Evolutionary conservation across 1,139 yeast genomes (phyloP).

Genomic region (Suhomyces kunorum): DNA sequence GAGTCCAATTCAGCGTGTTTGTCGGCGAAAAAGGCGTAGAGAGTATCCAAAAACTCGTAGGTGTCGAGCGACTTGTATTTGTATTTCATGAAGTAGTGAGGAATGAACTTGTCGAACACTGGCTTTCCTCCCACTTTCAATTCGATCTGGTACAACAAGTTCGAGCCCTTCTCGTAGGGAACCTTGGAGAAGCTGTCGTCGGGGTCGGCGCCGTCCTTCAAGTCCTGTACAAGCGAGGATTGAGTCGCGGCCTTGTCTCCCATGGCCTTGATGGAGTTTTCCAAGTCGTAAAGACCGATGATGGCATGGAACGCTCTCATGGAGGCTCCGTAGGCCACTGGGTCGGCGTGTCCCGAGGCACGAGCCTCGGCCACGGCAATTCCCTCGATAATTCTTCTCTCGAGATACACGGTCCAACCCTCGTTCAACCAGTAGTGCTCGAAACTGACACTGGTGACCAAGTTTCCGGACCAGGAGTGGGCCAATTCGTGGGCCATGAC

Average conservation of each 20-base stretch:
- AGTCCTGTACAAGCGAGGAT: conserved; percentile 68
- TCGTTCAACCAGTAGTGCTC: conserved; percentile 94
- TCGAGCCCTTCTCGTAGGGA: conserved; percentile 91
- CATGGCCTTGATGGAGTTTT: conserved; percentile 63
- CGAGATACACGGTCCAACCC: conserved; percentile 94
- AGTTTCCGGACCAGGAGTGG: conserved; percentile 90
- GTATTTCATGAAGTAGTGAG: conserved; percentile 70
- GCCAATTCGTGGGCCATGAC: conserved; percentile 92
- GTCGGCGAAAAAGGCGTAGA: conserved; percentile 62
- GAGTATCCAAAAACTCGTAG: conserved; percentile 72
- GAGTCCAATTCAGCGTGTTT: conserved; percentile 54
- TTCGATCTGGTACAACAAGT: conserved; percentile 74
- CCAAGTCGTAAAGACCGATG: conserved; percentile 85
- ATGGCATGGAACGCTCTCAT: conserved; percentile 80
- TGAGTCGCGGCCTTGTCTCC: conserved; percentile 53
- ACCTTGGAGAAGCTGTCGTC: conserved; percentile 88
- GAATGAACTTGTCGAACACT: conserved; percentile 76
- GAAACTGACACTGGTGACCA: conserved; percentile 89
- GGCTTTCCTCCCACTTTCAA: conserved; percentile 56
- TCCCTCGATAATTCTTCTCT: conserved; percentile 77
- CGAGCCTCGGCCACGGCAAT: conserved; percentile 31
- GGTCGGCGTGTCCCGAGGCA: conserved; percentile 16
- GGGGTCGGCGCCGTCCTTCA: conserved; percentile 70
- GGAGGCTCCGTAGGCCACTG: conserved; percentile 60
- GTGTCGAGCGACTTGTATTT: conserved; percentile 75